These are phyloP conservation scores for Chlorella sp. DNA, from an alignment of 139 green algal species.

Conservation along the genomic window DNA sequence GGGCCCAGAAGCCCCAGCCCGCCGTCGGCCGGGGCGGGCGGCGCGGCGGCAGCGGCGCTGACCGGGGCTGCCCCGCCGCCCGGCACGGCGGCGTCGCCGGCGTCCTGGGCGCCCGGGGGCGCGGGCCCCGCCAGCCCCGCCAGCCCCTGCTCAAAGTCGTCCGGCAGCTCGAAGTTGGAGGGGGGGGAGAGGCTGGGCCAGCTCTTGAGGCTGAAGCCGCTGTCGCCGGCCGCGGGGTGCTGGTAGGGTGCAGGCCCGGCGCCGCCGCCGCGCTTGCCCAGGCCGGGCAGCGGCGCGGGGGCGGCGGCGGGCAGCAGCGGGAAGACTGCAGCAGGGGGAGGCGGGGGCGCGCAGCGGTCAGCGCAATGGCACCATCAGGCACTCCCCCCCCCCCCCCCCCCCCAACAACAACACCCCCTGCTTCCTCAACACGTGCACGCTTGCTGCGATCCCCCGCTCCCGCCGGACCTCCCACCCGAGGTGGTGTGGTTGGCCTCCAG, in stretches of 20 bases:
- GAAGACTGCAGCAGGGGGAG: background rate
- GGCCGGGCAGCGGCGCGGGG: no score
- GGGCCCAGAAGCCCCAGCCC: background rate
- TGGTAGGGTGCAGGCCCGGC: no score
- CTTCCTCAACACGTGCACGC: no score
- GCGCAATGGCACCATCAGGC: no score
- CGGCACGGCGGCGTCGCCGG: background rate
- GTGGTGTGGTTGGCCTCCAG: no score
- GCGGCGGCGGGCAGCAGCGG: background rate
- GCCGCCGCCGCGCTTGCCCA: no score
- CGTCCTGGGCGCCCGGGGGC: background rate
- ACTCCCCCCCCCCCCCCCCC: no score
- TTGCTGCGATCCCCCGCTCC: no score
- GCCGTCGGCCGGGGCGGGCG: background rate
- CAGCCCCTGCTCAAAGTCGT: constrained; percentile 16
- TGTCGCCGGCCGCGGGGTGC: no score
- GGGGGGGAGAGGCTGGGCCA: constrained; percentile 28
- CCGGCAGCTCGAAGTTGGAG: constrained; percentile 34
- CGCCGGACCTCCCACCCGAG: no score
- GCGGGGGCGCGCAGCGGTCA: no score
- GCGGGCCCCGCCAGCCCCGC: background rate
- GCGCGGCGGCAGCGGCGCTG: background rate
- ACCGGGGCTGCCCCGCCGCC: background rate
- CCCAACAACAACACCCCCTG: no score
- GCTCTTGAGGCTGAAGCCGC: constrained; percentile 29